Evolutionary conservation across 805 yeast species (phyloP).

Genomic region (Komagataella phaffii): DNA sequence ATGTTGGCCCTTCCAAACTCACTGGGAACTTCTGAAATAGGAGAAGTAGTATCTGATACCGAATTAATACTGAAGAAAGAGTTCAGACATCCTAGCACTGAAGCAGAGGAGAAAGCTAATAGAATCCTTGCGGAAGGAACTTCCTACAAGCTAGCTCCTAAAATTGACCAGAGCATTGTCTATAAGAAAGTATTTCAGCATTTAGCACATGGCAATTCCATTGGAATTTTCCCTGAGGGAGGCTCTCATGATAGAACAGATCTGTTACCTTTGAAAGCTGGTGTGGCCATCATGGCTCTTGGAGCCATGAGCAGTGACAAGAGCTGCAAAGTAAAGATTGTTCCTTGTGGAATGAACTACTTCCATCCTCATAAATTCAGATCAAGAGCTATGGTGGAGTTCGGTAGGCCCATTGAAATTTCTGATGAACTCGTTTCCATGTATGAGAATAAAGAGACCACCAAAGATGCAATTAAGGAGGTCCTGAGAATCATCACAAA

Average conservation of each 20-base stretch:
- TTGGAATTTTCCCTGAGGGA: slow-evolving; percentile 96
- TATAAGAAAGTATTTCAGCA: slow-evolving; percentile 79
- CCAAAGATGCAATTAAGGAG: slow-evolving; percentile 61
- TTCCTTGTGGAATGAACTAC: slow-evolving; percentile 96
- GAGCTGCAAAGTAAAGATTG: slow-evolving; percentile 66
- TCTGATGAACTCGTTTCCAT: slow-evolving; percentile 43
- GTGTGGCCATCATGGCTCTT: slow-evolving; percentile 95
- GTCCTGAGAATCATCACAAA: slow-evolving; percentile 57
- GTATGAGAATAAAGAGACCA: slow-evolving; percentile 45
- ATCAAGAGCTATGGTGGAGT: slow-evolving; percentile 90
- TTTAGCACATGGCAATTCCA: slow-evolving; percentile 62
- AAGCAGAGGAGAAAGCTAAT: slow-evolving; percentile 24
- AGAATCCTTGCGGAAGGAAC: slow-evolving; percentile 37
- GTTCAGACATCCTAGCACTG: slow-evolving; percentile 28
- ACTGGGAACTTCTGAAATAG: slow-evolving; percentile 63
- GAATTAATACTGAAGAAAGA: slow-evolving; percentile 58
- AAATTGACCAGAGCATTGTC: slow-evolving; percentile 76
- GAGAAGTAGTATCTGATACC: slow-evolving; percentile 56
- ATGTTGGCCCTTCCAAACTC: slow-evolving; percentile 66
- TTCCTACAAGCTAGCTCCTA: slow-evolving; percentile 58
- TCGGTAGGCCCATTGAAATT: slow-evolving; percentile 77
- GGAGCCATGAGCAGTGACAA: slow-evolving; percentile 83
- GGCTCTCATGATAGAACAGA: slow-evolving; percentile 96
- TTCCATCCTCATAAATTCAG: slow-evolving; percentile 93
- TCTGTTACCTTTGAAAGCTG: slow-evolving; percentile 85